Percentiles rank a stretch among this genome's conserved stretches.
Conservation (phyloP, 805 yeast genomes). For the Brettanomyces nanus region DNA sequence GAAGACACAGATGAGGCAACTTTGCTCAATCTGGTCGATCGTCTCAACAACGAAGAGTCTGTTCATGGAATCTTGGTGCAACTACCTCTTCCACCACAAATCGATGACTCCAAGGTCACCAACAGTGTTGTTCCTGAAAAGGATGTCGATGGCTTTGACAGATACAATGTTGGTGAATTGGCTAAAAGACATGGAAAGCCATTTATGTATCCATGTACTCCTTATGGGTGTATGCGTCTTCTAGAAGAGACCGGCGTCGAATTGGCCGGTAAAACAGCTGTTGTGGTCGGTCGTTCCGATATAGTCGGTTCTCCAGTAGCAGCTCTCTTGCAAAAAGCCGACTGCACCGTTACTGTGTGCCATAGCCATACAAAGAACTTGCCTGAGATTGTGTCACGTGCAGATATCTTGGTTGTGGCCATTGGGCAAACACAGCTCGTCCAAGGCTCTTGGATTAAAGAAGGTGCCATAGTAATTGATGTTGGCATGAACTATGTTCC, state of each 20-base stretch:
- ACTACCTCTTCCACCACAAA: slow-evolving; percentile 65
- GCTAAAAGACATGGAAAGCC: slow-evolving; percentile 69
- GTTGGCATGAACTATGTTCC: slow-evolving; percentile 76
- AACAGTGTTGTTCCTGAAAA: slow-evolving; percentile 57
- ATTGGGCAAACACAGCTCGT: slow-evolving; percentile 66
- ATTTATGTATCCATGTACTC: slow-evolving; percentile 72
- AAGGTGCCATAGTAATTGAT: slow-evolving; percentile 64
- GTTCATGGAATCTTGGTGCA: slow-evolving; percentile 74
- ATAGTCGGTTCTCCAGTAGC: slow-evolving; percentile 82
- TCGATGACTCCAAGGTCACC: slow-evolving; percentile 61
- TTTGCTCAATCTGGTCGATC: slow-evolving; percentile 43
- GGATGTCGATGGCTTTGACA: slow-evolving; percentile 82
- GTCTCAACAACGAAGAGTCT: slow-evolving; percentile 47
- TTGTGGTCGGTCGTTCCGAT: slow-evolving; percentile 77
- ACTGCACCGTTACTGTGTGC: slow-evolving; percentile 71
- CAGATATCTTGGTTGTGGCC: slow-evolving; percentile 75
- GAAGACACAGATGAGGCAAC: slow-evolving; percentile 48
- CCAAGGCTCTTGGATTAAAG: slow-evolving; percentile 67
- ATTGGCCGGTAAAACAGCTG: slow-evolving; percentile 64
- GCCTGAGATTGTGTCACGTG: slow-evolving; percentile 40
- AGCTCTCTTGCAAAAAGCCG: slow-evolving; percentile 55
- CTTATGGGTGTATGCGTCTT: slow-evolving; percentile 67
- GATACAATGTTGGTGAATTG: slow-evolving; percentile 69
- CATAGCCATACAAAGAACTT: slow-evolving; percentile 58
- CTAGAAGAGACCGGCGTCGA: slow-evolving; percentile 48